Percentiles rank a stretch among this genome's conserved stretches.
Conservation (phyloP, 2,329 filamentous ascomycete genomes). For the Thelonectria olida region DNA sequence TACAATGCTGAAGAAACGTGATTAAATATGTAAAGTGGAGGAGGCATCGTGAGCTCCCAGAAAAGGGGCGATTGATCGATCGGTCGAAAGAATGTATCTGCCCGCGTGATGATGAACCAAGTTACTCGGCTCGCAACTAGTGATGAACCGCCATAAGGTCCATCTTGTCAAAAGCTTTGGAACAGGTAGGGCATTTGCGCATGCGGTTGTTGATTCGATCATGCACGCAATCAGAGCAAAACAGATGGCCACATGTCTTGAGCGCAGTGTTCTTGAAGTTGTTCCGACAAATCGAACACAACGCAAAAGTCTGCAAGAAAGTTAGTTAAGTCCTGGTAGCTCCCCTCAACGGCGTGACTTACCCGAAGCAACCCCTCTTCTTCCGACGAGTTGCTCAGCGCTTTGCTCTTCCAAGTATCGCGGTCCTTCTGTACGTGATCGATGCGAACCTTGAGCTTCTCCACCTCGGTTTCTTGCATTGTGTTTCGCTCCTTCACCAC, state of each 20-base stretch:
- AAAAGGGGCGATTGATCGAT: conserved; percentile 23
- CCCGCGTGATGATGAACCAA: neutral
- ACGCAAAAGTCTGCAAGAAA: conserved; percentile 49
- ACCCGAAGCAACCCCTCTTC: conserved; percentile 89
- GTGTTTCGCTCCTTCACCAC: conserved; percentile 65
- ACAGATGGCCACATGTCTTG: conserved; percentile 94
- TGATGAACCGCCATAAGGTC: conserved; percentile 82
- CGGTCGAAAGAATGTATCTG: conserved; percentile 6
- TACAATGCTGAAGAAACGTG: conserved; percentile 33
- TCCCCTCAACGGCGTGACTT: conserved; percentile 52
- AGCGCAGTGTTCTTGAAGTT: conserved; percentile 95
- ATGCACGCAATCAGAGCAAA: conserved; percentile 91
- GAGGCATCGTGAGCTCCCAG: conserved; percentile 32
- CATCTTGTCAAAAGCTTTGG: conserved; percentile 87
- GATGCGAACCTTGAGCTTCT: conserved; percentile 80
- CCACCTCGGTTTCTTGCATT: conserved; percentile 77
- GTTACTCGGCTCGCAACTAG: conserved; percentile 35
- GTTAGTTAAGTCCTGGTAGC: conserved; percentile 31
- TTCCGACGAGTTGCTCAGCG: conserved; percentile 80
- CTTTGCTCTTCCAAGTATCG: conserved; percentile 86
- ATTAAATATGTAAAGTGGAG: conserved; percentile 33
- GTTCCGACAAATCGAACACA: conserved; percentile 91
- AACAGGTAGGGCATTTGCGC: conserved; percentile 95
- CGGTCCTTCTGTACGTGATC: conserved; percentile 84
- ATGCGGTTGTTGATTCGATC: conserved; percentile 89